Evolutionary conservation across 768 basidiomycete genomes (phyloP).

Genomic region (Tylopilus vinaceipallidus): DNA sequence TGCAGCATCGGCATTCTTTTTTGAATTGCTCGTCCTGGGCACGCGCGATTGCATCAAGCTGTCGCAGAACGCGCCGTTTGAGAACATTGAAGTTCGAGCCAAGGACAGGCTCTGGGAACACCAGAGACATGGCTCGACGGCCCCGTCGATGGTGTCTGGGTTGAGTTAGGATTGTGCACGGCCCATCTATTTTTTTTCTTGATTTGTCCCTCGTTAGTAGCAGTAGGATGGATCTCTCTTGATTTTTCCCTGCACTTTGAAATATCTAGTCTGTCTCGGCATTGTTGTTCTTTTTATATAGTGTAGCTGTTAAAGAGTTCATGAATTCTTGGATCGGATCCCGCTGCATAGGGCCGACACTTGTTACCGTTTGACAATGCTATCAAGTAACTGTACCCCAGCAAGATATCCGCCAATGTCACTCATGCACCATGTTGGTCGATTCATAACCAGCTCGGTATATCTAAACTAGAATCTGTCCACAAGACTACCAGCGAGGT

Average conservation of each 20-base stretch:
- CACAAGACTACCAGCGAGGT: too few relatives aligned
- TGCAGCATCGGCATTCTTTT: slow-evolving; percentile 96
- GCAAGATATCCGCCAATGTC: background rate
- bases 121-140: slow-evolving; percentile 43
- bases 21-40: slow-evolving; percentile 91
- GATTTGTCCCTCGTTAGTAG: slow-evolving; percentile 15
- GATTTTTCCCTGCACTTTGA: background rate
- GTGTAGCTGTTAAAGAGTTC: slow-evolving; percentile 11
- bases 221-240: background rate
- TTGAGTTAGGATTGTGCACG: slow-evolving; percentile 29
- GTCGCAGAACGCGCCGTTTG: slow-evolving; percentile 70
- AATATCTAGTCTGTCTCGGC: background rate
- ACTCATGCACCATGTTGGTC: background rate
- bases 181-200: slow-evolving; percentile 4
- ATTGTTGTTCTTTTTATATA: background rate
- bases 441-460: background rate
- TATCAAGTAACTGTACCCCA: background rate
- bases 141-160: slow-evolving; percentile 46
- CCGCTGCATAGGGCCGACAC: too few relatives aligned
- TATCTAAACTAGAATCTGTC: too few relatives aligned
- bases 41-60: slow-evolving; percentile 90
- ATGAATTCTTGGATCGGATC: too few relatives aligned
- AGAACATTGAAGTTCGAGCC: slow-evolving; percentile 79
- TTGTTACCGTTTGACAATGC: background rate
- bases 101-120: slow-evolving; percentile 87